Evolutionary conservation across 2,329 filamentous ascomycete species (phyloP), one percentile per base, ranked within the genome.

Genomic region (Xenoacremonium recifei): DNA sequence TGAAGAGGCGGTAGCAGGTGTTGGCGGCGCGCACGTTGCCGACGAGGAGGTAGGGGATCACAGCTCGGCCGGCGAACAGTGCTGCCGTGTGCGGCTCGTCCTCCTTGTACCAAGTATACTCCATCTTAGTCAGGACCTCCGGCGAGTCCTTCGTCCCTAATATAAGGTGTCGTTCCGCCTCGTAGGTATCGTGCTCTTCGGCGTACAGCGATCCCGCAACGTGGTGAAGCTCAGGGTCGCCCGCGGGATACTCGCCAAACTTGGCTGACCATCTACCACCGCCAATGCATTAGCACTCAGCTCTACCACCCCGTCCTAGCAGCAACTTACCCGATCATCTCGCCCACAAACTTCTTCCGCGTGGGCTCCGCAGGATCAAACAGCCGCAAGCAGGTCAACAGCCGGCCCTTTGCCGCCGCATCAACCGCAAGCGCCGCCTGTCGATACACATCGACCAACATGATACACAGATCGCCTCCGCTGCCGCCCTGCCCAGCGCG

Each of bases 151-250:
- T 87, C 9, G 90, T 97, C 47, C 93, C 95, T 29, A 96, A 76
- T 36, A 91, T 68, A 41, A 99, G 76, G 66, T 99, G 93, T 55
- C 84, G 80, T 68, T 99, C 95, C 12, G 95, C 93, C 45, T 96
- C 91, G 72, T 96, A 95, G 19, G 85, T 80, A 48, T 96, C 89
- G 65, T 91, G 86, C 57, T 96, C 92, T 60, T 95, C 86, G n/a
- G 91, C 92, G 64, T 89, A 96, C 32, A 96, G 72, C 21, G 82
- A 84, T 37, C 93, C 93, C 25, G 85, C 84, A 32, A 95, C 90
- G 68, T 97, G 91, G 68, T 99, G 93, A 42, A 99, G 74, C 59
- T 97, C 93, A 3, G 92, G 87, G 61, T 99, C 93, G 46, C 93
- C 93, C 37, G 89, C 87, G 35, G 93, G 91, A 63, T 87, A 89